phyloP scores from a whole-genome alignment of 2,329 filamentous ascomycete species.

The Pleurostoma richardsiae region DNA sequence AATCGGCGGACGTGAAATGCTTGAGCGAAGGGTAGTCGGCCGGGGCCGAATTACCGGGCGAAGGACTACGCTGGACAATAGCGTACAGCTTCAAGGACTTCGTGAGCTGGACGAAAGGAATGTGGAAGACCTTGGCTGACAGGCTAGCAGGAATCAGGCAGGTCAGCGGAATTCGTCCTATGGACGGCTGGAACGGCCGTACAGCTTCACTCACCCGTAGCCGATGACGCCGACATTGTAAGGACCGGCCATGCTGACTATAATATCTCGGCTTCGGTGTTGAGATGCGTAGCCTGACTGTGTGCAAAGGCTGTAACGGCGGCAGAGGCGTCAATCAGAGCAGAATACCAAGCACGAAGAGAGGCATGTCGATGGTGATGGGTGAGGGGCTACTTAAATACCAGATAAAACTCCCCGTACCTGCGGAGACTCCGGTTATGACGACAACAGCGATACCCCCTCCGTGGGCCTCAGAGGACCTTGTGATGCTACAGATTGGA shows the following conservation, averaged over 20 bases:
- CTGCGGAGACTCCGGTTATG: too few relatives aligned
- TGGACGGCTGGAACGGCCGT: background rate
- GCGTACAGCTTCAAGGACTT: constrained; percentile 64
- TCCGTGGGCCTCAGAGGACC: too few relatives aligned
- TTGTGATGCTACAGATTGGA: too few relatives aligned
- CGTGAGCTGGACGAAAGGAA: constrained; percentile 66
- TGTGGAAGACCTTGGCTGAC: constrained; percentile 65
- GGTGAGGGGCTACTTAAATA: too few relatives aligned
- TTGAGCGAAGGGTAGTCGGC: constrained; percentile 62
- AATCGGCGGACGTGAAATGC: constrained; percentile 57
- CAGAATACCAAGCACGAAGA: too few relatives aligned
- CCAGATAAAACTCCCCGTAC: too few relatives aligned
- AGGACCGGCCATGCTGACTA: background rate
- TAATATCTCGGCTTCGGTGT: too few relatives aligned
- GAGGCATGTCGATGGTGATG: too few relatives aligned
- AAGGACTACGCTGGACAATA: constrained; percentile 70
- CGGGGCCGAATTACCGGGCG: constrained; percentile 58
- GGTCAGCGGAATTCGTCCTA: background rate
- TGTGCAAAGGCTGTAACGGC: too few relatives aligned
- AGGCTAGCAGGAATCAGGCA: constrained; percentile 26
- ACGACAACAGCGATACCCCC: too few relatives aligned
- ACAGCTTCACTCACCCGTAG: constrained; percentile 12
- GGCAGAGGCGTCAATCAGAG: too few relatives aligned
- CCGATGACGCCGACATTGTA: constrained; percentile 23
- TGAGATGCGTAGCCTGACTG: too few relatives aligned